phyloP scores from a whole-genome alignment of 768 basidiomycete genomes.

The Rubroboletus pulcherrimus region DNA sequence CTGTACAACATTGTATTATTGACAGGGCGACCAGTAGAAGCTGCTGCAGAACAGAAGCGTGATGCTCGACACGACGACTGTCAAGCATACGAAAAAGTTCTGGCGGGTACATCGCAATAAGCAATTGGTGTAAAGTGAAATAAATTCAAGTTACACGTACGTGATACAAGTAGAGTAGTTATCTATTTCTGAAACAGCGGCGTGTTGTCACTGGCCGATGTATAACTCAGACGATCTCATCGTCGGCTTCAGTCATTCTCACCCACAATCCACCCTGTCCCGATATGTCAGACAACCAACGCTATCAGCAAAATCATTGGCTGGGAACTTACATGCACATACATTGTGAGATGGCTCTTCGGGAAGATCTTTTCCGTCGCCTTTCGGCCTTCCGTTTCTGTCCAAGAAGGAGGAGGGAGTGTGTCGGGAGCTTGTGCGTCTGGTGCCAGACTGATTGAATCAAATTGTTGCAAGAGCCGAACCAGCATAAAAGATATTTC shows the following conservation, averaged over 20 bases:
- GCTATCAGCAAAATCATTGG: neutral
- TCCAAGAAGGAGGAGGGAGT: conserved; percentile 47
- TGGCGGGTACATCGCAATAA: neutral
- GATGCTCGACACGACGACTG: neutral
- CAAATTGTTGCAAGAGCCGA: conserved; percentile 58
- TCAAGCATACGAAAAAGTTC: neutral
- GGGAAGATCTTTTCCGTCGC: conserved; percentile 48
- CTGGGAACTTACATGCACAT: conserved; percentile 36
- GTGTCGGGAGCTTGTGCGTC: conserved; percentile 45
- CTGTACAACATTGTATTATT: neutral
- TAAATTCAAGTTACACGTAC: too few relatives aligned
- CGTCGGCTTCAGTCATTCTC: conserved; percentile 31
- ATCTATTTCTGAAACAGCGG: neutral
- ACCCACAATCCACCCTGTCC: conserved; percentile 55
- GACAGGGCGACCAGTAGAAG: neutral
- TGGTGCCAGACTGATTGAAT: conserved; percentile 42
- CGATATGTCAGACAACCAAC: neutral
- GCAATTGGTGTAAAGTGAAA: neutral
- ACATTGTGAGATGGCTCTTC: conserved; percentile 55
- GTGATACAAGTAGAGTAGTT: neutral
- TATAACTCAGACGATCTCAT: conserved; percentile 1
- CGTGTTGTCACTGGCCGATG: too few relatives aligned
- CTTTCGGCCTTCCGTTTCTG: conserved; percentile 42
- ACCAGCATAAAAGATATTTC: conserved; percentile 62
- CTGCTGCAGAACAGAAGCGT: neutral